Conservation (phyloP, 257 asterid species). For the Petrea volubilis region DNA sequence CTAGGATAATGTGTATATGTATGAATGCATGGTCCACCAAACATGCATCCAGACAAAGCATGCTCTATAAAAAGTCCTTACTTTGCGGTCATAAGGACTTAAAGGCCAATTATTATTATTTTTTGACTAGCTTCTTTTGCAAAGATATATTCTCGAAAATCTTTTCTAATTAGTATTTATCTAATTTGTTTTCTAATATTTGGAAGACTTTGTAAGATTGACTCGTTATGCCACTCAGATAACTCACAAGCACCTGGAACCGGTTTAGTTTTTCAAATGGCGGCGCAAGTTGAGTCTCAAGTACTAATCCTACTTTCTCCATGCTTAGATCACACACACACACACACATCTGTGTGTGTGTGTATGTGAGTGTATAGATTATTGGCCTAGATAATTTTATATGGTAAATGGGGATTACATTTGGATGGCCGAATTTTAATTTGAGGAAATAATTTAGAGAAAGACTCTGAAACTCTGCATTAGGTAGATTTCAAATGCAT, state of each 20-base stretch:
- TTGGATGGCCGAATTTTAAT: too few relatives aligned
- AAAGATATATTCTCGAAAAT: not conserved
- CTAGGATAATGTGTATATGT: not conserved
- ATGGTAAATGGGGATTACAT: too few relatives aligned
- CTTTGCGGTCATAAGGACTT: not conserved
- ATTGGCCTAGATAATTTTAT: too few relatives aligned
- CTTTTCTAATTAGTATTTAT: not conserved
- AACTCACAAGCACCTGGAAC: not conserved
- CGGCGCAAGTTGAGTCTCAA: constrained; percentile 28
- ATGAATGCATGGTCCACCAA: too few relatives aligned
- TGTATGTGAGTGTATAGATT: too few relatives aligned
- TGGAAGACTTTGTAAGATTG: not conserved
- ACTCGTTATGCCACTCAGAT: not conserved
- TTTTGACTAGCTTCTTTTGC: not conserved
- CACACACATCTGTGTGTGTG: too few relatives aligned
- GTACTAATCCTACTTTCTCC: too few relatives aligned
- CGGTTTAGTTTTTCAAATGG: constrained; percentile 15
- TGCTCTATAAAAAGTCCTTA: not conserved
- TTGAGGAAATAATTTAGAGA: too few relatives aligned
- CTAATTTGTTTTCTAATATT: not conserved
- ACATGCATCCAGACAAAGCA: not conserved
- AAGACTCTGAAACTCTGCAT: too few relatives aligned
- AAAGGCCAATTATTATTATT: not conserved
- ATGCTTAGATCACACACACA: too few relatives aligned
- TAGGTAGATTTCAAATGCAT: too few relatives aligned